phyloP scores from a whole-genome alignment of 768 basidiomycete species.

The Calocybe cyanea region DNA sequence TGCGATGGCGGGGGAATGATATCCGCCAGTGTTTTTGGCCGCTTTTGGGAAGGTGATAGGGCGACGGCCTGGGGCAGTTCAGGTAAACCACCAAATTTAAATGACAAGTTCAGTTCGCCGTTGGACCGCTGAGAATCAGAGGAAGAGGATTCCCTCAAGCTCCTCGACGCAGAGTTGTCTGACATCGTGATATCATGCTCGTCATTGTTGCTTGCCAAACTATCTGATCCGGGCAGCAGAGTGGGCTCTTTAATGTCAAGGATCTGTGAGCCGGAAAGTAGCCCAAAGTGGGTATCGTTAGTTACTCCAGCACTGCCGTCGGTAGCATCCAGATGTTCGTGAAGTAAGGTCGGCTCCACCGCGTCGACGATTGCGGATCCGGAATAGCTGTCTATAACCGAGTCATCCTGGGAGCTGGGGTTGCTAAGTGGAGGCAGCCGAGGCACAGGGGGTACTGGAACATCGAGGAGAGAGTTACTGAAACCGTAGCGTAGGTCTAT shows the following conservation, averaged over 20 bases:
- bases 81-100: slow-evolving; percentile 68
- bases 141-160: slow-evolving; percentile 23
- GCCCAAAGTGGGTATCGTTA: slow-evolving; percentile 19
- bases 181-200: slow-evolving; percentile 16
- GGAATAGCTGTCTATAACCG: slow-evolving; percentile 13
- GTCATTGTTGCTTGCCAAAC: slow-evolving; percentile 32
- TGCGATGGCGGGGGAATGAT: slow-evolving; percentile 68
- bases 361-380: slow-evolving; percentile 23
- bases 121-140: slow-evolving; percentile 48
- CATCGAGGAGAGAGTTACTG: slow-evolving; percentile 25
- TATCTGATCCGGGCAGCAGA: slow-evolving; percentile 34
- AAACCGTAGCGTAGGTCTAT: slow-evolving; percentile 54
- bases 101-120: slow-evolving; percentile 65
- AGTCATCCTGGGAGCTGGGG: slow-evolving; percentile 13
- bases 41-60: slow-evolving; percentile 16
- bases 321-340: slow-evolving; percentile 15
- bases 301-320: slow-evolving; percentile 11
- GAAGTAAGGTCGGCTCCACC: slow-evolving; percentile 24
- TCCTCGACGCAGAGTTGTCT: slow-evolving; percentile 11
- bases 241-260: slow-evolving; percentile 33
- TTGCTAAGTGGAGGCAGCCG: slow-evolving; percentile 32
- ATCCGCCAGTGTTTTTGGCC: slow-evolving; percentile 61
- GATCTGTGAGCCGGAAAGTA: slow-evolving; percentile 25
- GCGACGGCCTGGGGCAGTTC: slow-evolving; percentile 18
- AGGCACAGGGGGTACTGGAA: slow-evolving; percentile 52